Conservation (phyloP, 768 basidiomycete species). For the Lactarius sp. region DNA sequence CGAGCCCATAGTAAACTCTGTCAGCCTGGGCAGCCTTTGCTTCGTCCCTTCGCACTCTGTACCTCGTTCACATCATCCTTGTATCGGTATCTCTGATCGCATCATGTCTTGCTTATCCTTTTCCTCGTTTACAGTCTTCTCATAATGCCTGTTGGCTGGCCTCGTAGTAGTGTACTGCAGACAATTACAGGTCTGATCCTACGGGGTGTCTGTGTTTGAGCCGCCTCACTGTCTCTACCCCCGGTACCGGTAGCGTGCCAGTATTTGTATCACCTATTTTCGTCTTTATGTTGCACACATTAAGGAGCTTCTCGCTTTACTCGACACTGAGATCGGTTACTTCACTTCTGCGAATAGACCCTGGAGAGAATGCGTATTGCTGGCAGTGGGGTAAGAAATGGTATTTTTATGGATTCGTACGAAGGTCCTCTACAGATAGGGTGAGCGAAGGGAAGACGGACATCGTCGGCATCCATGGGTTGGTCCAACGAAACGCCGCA, state of each 20-base stretch:
- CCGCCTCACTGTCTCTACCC: not conserved
- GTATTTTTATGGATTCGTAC: not conserved
- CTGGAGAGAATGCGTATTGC: not conserved
- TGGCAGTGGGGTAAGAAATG: not conserved
- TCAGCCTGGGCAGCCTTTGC: not conserved
- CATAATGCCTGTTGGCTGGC: not conserved
- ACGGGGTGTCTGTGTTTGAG: not conserved
- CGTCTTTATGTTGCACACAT: not conserved
- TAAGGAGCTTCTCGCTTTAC: not conserved
- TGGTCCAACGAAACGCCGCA: not conserved
- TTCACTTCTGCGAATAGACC: not conserved
- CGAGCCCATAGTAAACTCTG: conserved; percentile 5
- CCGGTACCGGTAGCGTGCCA: not conserved
- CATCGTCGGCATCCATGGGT: not conserved
- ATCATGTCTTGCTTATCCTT: not conserved
- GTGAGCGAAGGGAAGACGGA: not conserved
- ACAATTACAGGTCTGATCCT: not conserved
- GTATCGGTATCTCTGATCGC: conserved; percentile 19
- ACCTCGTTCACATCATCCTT: conserved; percentile 11
- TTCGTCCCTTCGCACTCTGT: conserved; percentile 2
- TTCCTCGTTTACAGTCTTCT: conserved; percentile 15
- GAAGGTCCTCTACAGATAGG: not conserved
- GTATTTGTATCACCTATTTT: conserved; percentile 22
- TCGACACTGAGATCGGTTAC: not conserved
- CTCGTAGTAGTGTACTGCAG: not conserved